Base-by-base conservation (phyloP, 352 stramenopile species). In the Phytopythium cucurbitacearum region DNA sequence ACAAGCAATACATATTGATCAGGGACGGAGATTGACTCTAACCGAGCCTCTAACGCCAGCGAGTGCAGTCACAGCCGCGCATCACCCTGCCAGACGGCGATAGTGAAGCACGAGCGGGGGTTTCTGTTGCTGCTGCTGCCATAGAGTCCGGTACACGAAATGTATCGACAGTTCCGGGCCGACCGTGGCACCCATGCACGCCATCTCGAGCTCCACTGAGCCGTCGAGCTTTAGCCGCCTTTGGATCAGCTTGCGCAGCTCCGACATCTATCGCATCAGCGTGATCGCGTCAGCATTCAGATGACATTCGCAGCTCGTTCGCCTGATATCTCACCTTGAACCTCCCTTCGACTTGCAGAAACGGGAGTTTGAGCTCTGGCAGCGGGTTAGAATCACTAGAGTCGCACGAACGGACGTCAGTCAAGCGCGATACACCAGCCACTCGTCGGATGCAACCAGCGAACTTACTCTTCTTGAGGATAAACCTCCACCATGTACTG, bases 131-230 rank as follows among this genome's bases (percentile, higher is more conserved):
- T 83, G 69, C 46, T 67, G 66, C 39, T 85, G 66, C 79, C 79
- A 87, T 38, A 87, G 84, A 40, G 76, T 87, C 33, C 74, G 73
- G 39, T 77, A 60, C 41, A 87, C 84, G 56, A 89, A 87, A 35
- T 75, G 57, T 38, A 85, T 63, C 16, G 79, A 89, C 5, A 88
- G 67, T 34, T 87, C 79, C 11, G 72, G 76, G 0, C 79, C 79
- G 13, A 89, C 74, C 0, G 67, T 84, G 16, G 72, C 59, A 7
- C 69, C 73, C 59, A 89, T 75, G 53, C 76, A 87, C 43, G 60
- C 56, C 10, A 89, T 64, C 51, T 89, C 79, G 21, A 89, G 51
- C 33, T 79, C 63, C 7, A 64, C 55, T 0, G 57, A 34, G 6
- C 69, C 60, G 45, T 50, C 39, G 57, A 83, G 37, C 48, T 61